Evolutionary conservation across 345 rosid genomes (phyloP).

Genomic region (Carallia pectinifolia): DNA sequence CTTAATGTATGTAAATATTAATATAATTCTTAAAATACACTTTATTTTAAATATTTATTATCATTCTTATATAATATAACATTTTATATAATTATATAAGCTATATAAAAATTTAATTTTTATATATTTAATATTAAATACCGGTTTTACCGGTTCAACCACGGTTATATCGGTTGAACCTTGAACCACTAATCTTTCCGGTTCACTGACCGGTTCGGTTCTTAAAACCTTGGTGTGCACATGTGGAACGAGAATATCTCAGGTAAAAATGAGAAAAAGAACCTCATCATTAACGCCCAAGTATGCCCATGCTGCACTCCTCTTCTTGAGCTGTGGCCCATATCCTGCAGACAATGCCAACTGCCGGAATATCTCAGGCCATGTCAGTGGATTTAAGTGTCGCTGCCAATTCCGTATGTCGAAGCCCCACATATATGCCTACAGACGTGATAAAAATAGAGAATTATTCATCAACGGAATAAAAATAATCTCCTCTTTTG

Average conservation of each 20-base stretch:
- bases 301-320: conserved; percentile 32
- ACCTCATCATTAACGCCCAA: conserved; percentile 74
- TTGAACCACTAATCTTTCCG: too few relatives aligned
- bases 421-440: conserved; percentile 99
- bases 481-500: background rate
- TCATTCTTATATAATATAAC: too few relatives aligned
- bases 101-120: too few relatives aligned
- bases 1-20: too few relatives aligned
- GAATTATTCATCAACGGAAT: conserved; percentile 14
- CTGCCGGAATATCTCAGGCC: conserved; percentile 96
- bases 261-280: conserved; percentile 1
- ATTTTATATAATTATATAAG: too few relatives aligned
- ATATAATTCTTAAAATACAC: too few relatives aligned
- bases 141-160: too few relatives aligned
- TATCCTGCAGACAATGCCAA: conserved; percentile 85
- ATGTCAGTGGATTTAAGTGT: conserved; percentile 78
- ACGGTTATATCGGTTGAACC: too few relatives aligned
- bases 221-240: too few relatives aligned
- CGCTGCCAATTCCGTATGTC: conserved; percentile 93
- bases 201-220: too few relatives aligned
- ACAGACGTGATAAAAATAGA: conserved; percentile 19
- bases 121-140: too few relatives aligned
- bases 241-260: background rate
- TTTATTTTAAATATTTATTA: too few relatives aligned
- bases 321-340: conserved; percentile 86